Evolutionary conservation across 352 stramenopile species (phyloP).

Genomic region (Stramenopiles sp.): DNA sequence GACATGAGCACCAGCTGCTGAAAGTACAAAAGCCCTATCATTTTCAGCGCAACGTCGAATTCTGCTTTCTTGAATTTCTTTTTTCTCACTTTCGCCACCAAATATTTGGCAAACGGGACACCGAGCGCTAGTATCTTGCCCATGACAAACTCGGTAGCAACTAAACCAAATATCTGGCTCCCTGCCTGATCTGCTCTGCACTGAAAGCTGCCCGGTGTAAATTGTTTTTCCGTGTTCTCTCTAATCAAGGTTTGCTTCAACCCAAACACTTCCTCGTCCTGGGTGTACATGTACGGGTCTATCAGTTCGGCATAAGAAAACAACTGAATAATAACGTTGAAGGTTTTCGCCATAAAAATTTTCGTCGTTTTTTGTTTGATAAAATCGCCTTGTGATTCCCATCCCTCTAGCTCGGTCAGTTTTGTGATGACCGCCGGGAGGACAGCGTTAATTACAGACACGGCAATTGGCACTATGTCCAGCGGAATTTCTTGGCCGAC

Average conservation of each 20-base stretch:
- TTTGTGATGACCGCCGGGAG: conserved; percentile 40
- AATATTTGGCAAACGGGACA: conserved; percentile 21
- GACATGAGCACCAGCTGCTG: conserved; percentile 43
- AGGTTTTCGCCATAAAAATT: conserved; percentile 49
- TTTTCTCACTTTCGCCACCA: conserved; percentile 23
- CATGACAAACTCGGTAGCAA: conserved; percentile 46
- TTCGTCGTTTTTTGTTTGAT: conserved; percentile 56
- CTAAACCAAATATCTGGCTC: conserved; percentile 38
- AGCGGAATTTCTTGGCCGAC: conserved; percentile 24
- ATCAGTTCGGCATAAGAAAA: conserved; percentile 44
- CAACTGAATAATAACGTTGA: conserved; percentile 53
- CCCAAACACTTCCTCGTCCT: conserved; percentile 15
- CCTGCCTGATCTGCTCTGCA: conserved; percentile 43
- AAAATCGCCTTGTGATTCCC: conserved; percentile 46
- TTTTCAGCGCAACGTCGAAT: conserved; percentile 50
- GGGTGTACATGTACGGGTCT: conserved; percentile 39
- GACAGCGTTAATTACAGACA: conserved; percentile 46
- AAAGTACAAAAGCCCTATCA: conserved; percentile 51
- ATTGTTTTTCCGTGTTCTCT: conserved; percentile 40
- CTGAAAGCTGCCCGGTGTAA: conserved; percentile 31
- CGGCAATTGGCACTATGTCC: conserved; percentile 38
- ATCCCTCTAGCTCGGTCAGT: conserved; percentile 43
- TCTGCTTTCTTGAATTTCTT: conserved; percentile 29
- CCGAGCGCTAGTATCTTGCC: conserved; percentile 35
- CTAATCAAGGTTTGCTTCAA: conserved; percentile 23